phyloP scores from a whole-genome alignment of 768 basidiomycete genomes.

The Dacryopinax primogenitus region DNA sequence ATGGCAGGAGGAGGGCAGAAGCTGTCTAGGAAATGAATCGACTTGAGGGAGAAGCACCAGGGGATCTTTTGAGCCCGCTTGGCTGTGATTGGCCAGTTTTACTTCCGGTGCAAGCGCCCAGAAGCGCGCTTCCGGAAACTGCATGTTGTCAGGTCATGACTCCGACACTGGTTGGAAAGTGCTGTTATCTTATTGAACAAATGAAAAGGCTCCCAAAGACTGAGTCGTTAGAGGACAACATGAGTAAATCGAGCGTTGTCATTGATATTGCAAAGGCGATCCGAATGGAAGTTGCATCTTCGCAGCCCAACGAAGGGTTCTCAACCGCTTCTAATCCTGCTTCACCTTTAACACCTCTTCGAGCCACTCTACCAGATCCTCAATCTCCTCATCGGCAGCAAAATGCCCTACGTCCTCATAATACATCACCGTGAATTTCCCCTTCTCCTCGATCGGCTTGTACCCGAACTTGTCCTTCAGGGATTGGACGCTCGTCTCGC shows the following conservation, averaged over 20 bases:
- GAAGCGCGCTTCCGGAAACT: background rate
- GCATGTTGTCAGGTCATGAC: no score
- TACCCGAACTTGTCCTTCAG: slow-evolving; percentile 1
- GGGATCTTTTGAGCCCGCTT: background rate
- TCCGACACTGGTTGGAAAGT: no score
- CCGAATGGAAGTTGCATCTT: no score
- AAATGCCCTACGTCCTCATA: background rate
- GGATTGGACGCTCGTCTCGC: background rate
- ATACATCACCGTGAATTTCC: background rate
- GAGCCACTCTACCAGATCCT: no score
- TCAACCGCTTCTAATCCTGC: no score
- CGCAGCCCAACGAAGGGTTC: no score
- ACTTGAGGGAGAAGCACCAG: background rate
- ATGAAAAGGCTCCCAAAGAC: no score
- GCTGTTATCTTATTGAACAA: no score
- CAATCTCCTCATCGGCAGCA: background rate
- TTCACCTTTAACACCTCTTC: no score
- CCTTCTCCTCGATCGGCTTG: background rate
- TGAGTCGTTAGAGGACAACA: no score
- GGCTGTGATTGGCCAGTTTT: background rate
- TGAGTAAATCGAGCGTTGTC: no score
- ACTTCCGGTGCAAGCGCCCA: background rate
- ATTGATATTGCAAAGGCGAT: no score
- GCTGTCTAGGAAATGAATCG: background rate
- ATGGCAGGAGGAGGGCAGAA: slow-evolving; percentile 29